Evolutionary conservation across 2,329 filamentous ascomycete genomes (phyloP).

Genomic region (Fusarium buharicum): DNA sequence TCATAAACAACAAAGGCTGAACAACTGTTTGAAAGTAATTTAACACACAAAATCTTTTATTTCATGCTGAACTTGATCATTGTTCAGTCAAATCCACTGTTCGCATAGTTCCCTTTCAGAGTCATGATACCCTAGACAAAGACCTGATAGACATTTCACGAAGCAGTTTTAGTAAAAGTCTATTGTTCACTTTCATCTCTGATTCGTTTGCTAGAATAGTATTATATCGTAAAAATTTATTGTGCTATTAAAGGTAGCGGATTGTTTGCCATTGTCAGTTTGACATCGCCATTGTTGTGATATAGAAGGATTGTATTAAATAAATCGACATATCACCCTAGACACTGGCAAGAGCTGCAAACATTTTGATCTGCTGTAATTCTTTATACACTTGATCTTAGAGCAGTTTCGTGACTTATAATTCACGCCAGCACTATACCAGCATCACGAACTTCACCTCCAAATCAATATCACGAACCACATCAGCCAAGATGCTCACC

Average conservation of each 20-base stretch:
- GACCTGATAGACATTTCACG: not conserved
- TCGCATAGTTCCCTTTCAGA: not conserved
- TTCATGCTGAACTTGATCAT: not conserved
- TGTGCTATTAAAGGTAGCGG: not conserved
- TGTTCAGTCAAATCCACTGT: not conserved
- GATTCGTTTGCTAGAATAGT: not conserved
- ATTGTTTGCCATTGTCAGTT: not conserved
- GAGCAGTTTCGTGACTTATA: too few species aligned
- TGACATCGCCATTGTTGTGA: not conserved
- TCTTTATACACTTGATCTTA: not conserved
- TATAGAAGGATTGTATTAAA: not conserved
- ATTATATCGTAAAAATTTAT: not conserved
- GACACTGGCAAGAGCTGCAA: not conserved
- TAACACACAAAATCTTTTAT: too few species aligned
- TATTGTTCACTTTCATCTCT: not conserved
- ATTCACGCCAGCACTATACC: not conserved
- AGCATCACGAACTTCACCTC: not conserved
- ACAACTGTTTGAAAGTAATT: not conserved
- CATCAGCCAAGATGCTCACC: not conserved
- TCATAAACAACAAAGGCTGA: not conserved
- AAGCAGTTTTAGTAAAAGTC: conserved; percentile 5
- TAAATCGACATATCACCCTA: not conserved
- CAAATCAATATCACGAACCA: not conserved
- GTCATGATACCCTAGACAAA: conserved; percentile 10
- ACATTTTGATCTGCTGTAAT: not conserved